phyloP scores from a whole-genome alignment of 306 rosid genomes.

The Cucumis cinereus region DNA sequence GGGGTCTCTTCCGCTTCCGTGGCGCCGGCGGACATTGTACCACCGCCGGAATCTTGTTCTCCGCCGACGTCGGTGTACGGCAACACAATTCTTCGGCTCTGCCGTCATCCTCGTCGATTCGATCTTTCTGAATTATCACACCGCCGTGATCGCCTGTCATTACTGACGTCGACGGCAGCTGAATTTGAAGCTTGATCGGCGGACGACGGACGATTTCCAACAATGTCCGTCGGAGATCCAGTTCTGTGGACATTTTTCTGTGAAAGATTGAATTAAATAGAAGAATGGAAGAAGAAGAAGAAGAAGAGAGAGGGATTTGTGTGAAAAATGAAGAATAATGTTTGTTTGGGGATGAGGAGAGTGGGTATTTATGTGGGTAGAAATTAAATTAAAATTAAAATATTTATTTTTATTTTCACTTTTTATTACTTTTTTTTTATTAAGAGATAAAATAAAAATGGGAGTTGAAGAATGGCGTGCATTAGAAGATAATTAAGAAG shows the following conservation, averaged over 20 bases:
- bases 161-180: background rate
- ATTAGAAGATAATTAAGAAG: constrained; percentile 2
- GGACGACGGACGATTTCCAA: background rate
- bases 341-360: background rate
- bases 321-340: constrained; percentile 6
- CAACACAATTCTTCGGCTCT: constrained; percentile 1
- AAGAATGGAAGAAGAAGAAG: background rate
- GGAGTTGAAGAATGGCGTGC: constrained; percentile 7
- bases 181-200: background rate
- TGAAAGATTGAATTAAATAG: background rate
- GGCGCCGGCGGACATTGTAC: constrained; percentile 12
- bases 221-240: background rate
- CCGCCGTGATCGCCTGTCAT: background rate
- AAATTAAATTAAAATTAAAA: background rate
- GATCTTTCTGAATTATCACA: background rate
- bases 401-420: no score
- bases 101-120: background rate
- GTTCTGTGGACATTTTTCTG: background rate
- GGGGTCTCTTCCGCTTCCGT: constrained; percentile 21
- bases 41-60: constrained; percentile 9
- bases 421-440: no score
- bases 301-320: background rate
- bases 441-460: no score
- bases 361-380: background rate
- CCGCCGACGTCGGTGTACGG: constrained; percentile 8